These are phyloP conservation scores for Fusarium setosum DNA, from an alignment of 2,329 filamentous ascomycete genomes.

Conservation along the genomic window DNA sequence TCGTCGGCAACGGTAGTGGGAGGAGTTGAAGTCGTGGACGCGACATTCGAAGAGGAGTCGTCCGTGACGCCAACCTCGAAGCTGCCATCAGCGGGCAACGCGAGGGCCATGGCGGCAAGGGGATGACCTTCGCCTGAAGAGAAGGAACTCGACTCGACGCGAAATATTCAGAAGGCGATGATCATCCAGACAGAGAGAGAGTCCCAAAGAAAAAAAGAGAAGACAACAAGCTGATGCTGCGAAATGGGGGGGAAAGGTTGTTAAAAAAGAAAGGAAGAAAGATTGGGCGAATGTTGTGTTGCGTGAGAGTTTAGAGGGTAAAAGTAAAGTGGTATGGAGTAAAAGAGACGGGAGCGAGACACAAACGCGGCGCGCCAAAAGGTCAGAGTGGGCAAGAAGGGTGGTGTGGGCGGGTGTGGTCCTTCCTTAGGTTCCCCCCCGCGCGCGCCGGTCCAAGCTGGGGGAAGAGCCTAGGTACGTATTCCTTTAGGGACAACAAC, in stretches of 20 bases:
- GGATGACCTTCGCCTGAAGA: constrained; percentile 7
- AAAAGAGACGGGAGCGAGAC: constrained; percentile 24
- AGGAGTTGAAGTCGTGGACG: constrained; percentile 71
- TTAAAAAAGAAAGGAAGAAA: background rate
- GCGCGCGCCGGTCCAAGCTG: constrained; percentile 35
- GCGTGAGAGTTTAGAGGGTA: constrained; percentile 9
- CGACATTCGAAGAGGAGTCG: constrained; percentile 62
- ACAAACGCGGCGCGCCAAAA: constrained; percentile 37
- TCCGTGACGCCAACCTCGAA: constrained; percentile 40
- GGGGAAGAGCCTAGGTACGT: constrained; percentile 25
- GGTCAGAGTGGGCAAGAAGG: constrained; percentile 27
- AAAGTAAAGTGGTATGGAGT: constrained; percentile 8
- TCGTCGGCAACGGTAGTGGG: constrained; percentile 74
- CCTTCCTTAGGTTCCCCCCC: constrained; percentile 35
- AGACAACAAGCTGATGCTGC: no score
- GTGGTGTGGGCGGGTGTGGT: constrained; percentile 32
- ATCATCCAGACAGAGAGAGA: constrained; percentile 16
- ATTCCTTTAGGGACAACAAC: constrained; percentile 21
- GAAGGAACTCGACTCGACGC: constrained; percentile 26
- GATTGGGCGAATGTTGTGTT: background rate
- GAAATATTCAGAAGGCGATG: constrained; percentile 26
- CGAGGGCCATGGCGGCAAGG: constrained; percentile 45
- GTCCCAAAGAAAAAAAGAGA: background rate
- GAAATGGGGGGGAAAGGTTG: no score
- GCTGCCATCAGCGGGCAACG: constrained; percentile 47